Base-by-base conservation (phyloP, 202 grass and related monocot species). In the Eragrostis tef region DNA sequence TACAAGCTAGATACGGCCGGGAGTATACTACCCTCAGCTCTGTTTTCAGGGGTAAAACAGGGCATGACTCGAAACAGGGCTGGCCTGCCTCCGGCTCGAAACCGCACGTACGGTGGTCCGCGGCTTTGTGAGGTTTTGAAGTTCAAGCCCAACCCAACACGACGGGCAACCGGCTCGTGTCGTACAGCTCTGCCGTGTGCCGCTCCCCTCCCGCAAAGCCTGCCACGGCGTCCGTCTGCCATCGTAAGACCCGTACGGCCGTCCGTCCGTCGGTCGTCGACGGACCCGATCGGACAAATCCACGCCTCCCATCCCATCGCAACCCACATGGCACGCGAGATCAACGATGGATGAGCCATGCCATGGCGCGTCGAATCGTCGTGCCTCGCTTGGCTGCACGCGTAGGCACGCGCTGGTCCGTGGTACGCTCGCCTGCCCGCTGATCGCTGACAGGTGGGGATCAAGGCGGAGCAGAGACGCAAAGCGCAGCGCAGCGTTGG, bases 201-300 rank as follows among this genome's bases (percentile, higher is more conserved):
- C 65, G 73, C 78, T 90, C 67, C 68, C 87, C 63, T 83, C 69
- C 86, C 64, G 63, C 41, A 78, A 90, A 93, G 84, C 81, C 88
- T 93, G 91, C 74, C 57, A 77, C 45, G 57, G 26, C 21, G 56
- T 65, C 62, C 21, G 56, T 65, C 62, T 9, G 62, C 1, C 29
- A 11, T 64, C 57, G 54, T 20, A 20, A 58, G 20, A 19, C 10
- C 70, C 70, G 49, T 21, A 12, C 45, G 26, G 1, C 7, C 25
- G 46, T n/a, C 12, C 22, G 6, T 27, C 44, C 0, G 42, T 16
- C 11, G 3, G 48, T 54, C 11, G 36, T 14, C 71, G 53, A 7
- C 71, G 46, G 67, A 9, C 25, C 53, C 70, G 9, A 11, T 13
- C 50, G 29, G 54, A 36, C 24, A 48, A 51, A 1, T n/a, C 66